These are phyloP conservation scores for Balansia obtecta DNA, from an alignment of 2,329 filamentous ascomycete genomes.

Conservation along the genomic window DNA sequence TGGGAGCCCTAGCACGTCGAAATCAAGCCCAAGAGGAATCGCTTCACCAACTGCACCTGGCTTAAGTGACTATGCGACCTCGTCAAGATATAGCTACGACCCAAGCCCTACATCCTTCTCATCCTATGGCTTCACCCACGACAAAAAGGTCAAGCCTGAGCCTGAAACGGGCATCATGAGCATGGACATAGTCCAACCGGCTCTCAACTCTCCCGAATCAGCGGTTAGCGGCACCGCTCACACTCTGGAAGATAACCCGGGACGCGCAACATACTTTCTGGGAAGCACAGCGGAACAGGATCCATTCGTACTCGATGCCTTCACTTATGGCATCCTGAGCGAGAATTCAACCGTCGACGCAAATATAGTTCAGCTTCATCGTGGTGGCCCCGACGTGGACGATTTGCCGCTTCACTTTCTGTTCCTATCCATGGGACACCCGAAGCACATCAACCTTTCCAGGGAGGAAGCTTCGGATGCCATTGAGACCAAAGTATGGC, in stretches of 20 bases:
- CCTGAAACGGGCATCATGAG: conserved; percentile 1
- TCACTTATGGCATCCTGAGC: conserved; percentile 32
- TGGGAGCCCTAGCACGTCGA: conserved; percentile 4
- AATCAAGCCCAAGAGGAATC: conserved; percentile 3
- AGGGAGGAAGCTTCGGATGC: conserved; percentile 25
- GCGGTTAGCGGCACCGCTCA: conserved; percentile 11
- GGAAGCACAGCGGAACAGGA: conserved; percentile 34
- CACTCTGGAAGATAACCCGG: conserved; percentile 29
- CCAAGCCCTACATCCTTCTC: not conserved
- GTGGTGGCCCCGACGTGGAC: conserved; percentile 20
- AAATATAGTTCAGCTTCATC: conserved; percentile 29
- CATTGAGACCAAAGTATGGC: conserved; percentile 29
- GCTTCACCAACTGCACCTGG: conserved; percentile 2
- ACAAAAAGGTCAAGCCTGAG: not conserved
- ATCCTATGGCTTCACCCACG: conserved; percentile 2
- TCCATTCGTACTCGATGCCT: conserved; percentile 31
- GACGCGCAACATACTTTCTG: conserved; percentile 31
- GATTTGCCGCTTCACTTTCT: conserved; percentile 33
- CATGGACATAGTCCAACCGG: conserved; percentile 7
- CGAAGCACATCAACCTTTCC: conserved; percentile 27
- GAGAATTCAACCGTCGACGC: conserved; percentile 31
- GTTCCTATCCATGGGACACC: conserved; percentile 30
- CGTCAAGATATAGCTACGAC: conserved; percentile 2
- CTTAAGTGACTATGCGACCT: conserved; percentile 1
- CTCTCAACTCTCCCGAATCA: conserved; percentile 7